These are phyloP conservation scores for Moelleriella libera DNA, from an alignment of 2,329 filamentous ascomycete species.

Conservation along the genomic window DNA sequence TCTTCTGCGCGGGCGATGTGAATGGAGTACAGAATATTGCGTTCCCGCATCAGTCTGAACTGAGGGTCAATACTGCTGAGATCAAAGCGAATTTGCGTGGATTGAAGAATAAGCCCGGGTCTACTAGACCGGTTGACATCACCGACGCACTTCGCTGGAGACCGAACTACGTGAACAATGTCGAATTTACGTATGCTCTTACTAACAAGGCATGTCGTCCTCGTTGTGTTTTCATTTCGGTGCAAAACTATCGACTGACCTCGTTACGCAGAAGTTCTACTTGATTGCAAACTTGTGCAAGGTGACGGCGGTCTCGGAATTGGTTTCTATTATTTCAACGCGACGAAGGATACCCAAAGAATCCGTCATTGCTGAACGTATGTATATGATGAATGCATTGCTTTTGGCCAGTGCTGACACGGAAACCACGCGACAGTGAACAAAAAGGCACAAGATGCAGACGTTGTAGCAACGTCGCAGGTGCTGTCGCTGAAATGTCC, in stretches of 20 bases:
- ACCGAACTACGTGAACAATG: conserved; percentile 55
- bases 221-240: background rate
- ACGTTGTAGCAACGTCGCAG: conserved; percentile 78
- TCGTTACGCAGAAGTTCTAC: conserved; percentile 47
- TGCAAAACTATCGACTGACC: conserved; percentile 7
- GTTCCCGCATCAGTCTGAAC: conserved; percentile 85
- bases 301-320: conserved; percentile 53
- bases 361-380: conserved; percentile 74
- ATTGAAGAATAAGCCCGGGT: conserved; percentile 90
- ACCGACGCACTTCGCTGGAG: conserved; percentile 61
- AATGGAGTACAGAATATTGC: conserved; percentile 59
- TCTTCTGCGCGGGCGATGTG: conserved; percentile 65
- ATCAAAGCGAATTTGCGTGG: conserved; percentile 89
- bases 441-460: conserved; percentile 68
- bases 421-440: conserved; percentile 41
- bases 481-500: conserved; percentile 89
- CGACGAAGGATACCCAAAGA: conserved; percentile 65
- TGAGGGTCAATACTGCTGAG: conserved; percentile 79
- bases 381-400: conserved; percentile 16
- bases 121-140: conserved; percentile 85
- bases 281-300: conserved; percentile 64
- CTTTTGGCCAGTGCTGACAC: background rate
- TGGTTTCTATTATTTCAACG: conserved; percentile 52
- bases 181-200: conserved; percentile 84
- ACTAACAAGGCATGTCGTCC: conserved; percentile 58